phyloP scores from a whole-genome alignment of 306 rosid species.

The Citrullus mucosospermus region DNA sequence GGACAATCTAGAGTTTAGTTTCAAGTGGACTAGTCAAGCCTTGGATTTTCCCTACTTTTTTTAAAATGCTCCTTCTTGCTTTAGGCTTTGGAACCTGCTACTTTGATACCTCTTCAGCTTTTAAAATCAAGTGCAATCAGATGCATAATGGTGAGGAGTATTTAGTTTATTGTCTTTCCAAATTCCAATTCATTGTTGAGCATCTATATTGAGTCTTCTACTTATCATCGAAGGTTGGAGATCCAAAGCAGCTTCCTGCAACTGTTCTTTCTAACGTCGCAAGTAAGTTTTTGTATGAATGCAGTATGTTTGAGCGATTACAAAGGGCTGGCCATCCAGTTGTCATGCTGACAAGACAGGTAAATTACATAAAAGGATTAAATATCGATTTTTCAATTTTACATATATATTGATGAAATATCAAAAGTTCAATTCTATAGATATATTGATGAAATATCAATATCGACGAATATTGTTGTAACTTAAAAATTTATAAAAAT shows the following conservation, averaged over 20 bases:
- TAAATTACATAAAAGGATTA: constrained; percentile 7
- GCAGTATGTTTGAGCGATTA: constrained; percentile 98
- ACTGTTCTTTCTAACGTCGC: constrained; percentile 86
- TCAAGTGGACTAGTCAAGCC: constrained; percentile 1
- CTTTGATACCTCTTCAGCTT: constrained; percentile 94
- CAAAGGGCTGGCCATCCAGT: constrained; percentile 94
- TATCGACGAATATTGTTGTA: too few relatives aligned
- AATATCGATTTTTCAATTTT: too few relatives aligned
- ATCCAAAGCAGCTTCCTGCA: constrained; percentile 99
- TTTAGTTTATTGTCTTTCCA: constrained; percentile 3
- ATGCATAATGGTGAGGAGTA: constrained; percentile 70
- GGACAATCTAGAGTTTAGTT: not conserved
- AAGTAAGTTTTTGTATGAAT: constrained; percentile 64
- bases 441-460: too few relatives aligned
- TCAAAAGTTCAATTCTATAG: too few relatives aligned
- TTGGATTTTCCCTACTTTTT: constrained; percentile 9
- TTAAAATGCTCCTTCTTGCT: constrained; percentile 11
- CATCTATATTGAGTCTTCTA: constrained; percentile 23
- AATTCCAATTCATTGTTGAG: constrained; percentile 7
- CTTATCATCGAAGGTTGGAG: constrained; percentile 70
- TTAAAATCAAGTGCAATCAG: constrained; percentile 66
- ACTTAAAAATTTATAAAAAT: too few relatives aligned
- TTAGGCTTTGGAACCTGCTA: constrained; percentile 97
- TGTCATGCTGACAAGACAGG: constrained; percentile 87
- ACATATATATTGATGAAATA: too few relatives aligned